Evolutionary conservation across 2,329 filamentous ascomycete genomes (phyloP), one percentile per base, ranked within the genome.

Genomic region (Hypoxylon sp.): DNA sequence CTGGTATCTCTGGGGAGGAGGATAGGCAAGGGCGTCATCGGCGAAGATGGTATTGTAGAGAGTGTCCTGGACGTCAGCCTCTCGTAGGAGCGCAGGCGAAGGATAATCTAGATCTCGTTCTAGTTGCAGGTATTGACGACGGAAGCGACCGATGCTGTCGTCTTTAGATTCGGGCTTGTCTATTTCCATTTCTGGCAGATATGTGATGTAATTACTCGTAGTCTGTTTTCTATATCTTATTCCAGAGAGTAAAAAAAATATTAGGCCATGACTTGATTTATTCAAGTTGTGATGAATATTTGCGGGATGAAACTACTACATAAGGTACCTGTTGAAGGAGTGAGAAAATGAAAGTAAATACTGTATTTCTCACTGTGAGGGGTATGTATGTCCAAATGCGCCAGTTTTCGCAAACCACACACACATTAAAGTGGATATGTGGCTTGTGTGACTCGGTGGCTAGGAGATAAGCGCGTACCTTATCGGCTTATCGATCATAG

Each of bases 121-220:
- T 2, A 94, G 82, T 77, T 98, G 94, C 34, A 95, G 85, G 76
- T 93, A 97, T 77, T 97, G 94, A 67, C 87, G 86, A 71, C 88
- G 90, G 76, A 94, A 89, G 17, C 87, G 85, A 65, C 79, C 73
- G 50, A 83, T 59, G 25, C 43, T 32, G 23, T 50, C 25, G 23
- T 48, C 45, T 62, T 17, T 46, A 10, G 30, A 9, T 28, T 55
- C 13, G 25, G 36, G 30, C 2, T 23, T 41, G 41, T 65, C 50
- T 49, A 21, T 30, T 6, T 36, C 23, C 64, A 64, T 70, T 11
- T 48, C 60, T 2, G 30, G 14, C 13, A 14, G 19, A 5, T 50
- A 17, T 23, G 13, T n/a, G 32, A 13, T 38, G 9, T 43, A n/a
- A 48, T 21, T 25, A 48, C n/a, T 21, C 38, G 13, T 21, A 17